phyloP scores from a whole-genome alignment of 108 stramenopile genomes.

The Cyclostephanos invisitatus region DNA sequence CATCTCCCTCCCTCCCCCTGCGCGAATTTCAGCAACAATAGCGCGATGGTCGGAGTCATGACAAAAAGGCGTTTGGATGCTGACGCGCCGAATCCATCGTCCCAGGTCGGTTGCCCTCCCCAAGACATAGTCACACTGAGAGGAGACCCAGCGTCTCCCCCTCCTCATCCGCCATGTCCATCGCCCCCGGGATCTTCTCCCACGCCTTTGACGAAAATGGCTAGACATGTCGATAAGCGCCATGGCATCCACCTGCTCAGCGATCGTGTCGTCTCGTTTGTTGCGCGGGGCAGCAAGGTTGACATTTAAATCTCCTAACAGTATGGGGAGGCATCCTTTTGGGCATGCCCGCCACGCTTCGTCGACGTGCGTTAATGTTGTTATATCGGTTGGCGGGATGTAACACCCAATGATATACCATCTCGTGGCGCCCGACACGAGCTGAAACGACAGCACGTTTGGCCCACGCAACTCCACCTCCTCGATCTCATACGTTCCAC shows the following conservation, averaged over 20 bases:
- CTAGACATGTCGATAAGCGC: background rate
- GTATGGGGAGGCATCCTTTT: background rate
- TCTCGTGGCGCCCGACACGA: background rate
- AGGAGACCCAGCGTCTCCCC: background rate
- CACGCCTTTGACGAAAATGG: background rate
- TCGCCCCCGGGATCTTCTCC: background rate
- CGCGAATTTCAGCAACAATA: no score
- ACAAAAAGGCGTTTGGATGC: no score
- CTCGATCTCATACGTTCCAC: conserved; percentile 10
- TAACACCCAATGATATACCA: conserved; percentile 5
- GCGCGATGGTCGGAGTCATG: no score
- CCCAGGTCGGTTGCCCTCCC: no score
- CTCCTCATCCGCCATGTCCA: conserved; percentile 3
- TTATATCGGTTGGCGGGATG: background rate
- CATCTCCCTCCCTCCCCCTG: no score
- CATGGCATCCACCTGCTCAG: conserved; percentile 5
- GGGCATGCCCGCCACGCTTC: conserved; percentile 4
- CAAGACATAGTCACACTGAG: conserved; percentile 1
- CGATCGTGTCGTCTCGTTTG: background rate
- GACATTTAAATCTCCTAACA: conserved; percentile 1
- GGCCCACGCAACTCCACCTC: conserved; percentile 1
- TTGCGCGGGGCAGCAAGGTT: background rate
- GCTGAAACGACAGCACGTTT: conserved; percentile 8
- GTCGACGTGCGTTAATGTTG: background rate
- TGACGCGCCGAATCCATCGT: no score